phyloP scores from a whole-genome alignment of 345 rosid species.

The Euphorbia pulcherrima region DNA sequence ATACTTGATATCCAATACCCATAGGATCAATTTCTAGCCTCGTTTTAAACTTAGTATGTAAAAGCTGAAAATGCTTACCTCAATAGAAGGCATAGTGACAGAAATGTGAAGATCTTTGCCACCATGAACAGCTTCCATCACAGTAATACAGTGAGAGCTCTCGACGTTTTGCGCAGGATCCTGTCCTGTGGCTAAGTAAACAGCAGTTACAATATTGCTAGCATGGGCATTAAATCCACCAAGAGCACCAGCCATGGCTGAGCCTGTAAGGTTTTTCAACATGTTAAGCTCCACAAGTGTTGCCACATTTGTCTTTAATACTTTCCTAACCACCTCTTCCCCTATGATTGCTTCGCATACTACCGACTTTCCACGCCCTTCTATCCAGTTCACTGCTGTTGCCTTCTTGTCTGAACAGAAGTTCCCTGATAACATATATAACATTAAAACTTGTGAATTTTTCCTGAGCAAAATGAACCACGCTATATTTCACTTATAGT shows the following conservation, averaged over 20 bases:
- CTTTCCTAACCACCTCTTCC: slow-evolving; percentile 73
- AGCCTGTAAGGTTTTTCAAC: slow-evolving; percentile 80
- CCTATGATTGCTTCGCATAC: slow-evolving; percentile 79
- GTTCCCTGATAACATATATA: slow-evolving; percentile 42
- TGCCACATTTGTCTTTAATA: slow-evolving; percentile 65
- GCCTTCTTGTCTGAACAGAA: slow-evolving; percentile 88
- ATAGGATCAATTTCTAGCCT: not conserved
- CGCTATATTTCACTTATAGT: too few relatives aligned
- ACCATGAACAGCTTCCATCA: slow-evolving; percentile 82
- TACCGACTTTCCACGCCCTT: slow-evolving; percentile 86
- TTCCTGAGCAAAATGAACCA: too few relatives aligned
- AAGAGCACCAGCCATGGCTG: slow-evolving; percentile 79
- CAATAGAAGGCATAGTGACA: slow-evolving; percentile 81
- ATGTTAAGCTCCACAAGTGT: slow-evolving; percentile 74
- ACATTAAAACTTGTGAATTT: too few relatives aligned
- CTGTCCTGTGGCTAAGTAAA: slow-evolving; percentile 82
- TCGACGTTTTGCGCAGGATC: slow-evolving; percentile 90
- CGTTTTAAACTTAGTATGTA: too few relatives aligned
- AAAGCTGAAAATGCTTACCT: slow-evolving; percentile 52
- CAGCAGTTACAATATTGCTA: slow-evolving; percentile 76
- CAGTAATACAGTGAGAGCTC: slow-evolving; percentile 86
- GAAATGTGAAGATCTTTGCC: slow-evolving; percentile 82
- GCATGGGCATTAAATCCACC: slow-evolving; percentile 95
- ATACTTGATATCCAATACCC: too few relatives aligned
- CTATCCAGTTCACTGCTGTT: slow-evolving; percentile 95